Evolutionary conservation across 2,329 filamentous ascomycete species (phyloP).

Genomic region (Colletotrichum tabaci): DNA sequence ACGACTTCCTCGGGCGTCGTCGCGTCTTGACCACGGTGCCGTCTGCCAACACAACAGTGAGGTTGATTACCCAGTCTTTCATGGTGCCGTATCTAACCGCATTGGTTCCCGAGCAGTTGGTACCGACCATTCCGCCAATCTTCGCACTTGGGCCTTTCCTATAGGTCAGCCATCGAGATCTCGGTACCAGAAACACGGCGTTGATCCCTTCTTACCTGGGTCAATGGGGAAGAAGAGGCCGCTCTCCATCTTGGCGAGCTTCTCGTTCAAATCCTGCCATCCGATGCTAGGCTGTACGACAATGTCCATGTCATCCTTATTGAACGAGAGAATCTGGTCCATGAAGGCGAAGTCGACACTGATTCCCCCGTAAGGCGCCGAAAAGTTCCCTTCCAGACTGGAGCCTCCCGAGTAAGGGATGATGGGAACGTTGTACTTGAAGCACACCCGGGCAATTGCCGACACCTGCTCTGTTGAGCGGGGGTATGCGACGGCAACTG

Average conservation of each 20-base stretch:
- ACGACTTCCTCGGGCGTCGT: constrained; percentile 83
- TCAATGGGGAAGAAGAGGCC: constrained; percentile 94
- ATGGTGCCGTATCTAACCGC: constrained; percentile 87
- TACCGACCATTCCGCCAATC: constrained; percentile 88
- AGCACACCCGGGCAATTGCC: constrained; percentile 76
- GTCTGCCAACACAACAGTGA: constrained; percentile 85
- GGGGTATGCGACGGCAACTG: constrained; percentile 76
- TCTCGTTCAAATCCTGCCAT: constrained; percentile 91
- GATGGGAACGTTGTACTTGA: constrained; percentile 85
- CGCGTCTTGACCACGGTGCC: constrained; percentile 85
- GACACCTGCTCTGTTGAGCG: constrained; percentile 73
- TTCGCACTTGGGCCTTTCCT: constrained; percentile 71
- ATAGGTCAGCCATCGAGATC: constrained; percentile 10
- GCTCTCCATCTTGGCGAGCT: constrained; percentile 75
- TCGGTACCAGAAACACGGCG: neutral
- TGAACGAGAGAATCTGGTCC: constrained; percentile 84
- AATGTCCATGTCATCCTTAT: constrained; percentile 92
- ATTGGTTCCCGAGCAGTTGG: constrained; percentile 84
- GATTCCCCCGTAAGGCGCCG: constrained; percentile 87
- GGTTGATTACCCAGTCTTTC: constrained; percentile 89
- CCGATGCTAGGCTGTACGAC: constrained; percentile 92
- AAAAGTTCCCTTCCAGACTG: constrained; percentile 91
- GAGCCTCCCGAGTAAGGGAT: constrained; percentile 90
- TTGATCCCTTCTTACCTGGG: constrained; percentile 69
- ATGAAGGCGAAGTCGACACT: constrained; percentile 92